phyloP scores from a whole-genome alignment of 805 yeast species.

The Blastobotrys mokoenaii region DNA sequence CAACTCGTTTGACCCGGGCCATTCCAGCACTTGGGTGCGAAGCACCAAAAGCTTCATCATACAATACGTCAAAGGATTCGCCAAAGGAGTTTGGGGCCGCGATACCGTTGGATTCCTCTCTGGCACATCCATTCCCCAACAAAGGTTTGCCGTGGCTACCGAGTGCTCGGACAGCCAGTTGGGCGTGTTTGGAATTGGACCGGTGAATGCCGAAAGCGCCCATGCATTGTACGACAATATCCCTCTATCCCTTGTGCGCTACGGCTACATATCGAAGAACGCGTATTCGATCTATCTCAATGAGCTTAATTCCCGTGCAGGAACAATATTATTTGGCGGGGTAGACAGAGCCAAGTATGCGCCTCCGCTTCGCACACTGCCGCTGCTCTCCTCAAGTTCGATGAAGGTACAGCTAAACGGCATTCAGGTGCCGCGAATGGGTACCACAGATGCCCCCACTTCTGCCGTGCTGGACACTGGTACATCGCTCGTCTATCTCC shows the following conservation, averaged over 20 bases:
- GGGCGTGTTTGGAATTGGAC: constrained; percentile 21
- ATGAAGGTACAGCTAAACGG: constrained; percentile 18
- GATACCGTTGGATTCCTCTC: constrained; percentile 25
- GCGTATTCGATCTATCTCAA: constrained; percentile 60
- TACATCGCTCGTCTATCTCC: constrained; percentile 44
- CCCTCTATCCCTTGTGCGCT: constrained; percentile 47
- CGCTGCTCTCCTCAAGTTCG: constrained; percentile 12
- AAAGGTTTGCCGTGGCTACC: constrained; percentile 61
- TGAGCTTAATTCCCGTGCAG: constrained; percentile 30
- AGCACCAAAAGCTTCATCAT: constrained; percentile 19
- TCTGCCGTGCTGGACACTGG: constrained; percentile 47
- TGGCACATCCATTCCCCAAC: constrained; percentile 48
- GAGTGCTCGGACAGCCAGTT: constrained; percentile 41
- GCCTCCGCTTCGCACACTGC: constrained; percentile 16
- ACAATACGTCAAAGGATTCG: constrained; percentile 38
- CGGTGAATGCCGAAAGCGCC: constrained; percentile 15
- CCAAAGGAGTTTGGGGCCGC: constrained; percentile 51
- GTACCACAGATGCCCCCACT: constrained; percentile 10
- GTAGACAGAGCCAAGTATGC: constrained; percentile 47
- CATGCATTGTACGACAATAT: constrained; percentile 44
- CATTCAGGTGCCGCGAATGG: constrained; percentile 11
- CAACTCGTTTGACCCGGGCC: constrained; percentile 11
- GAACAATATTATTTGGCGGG: constrained; percentile 65
- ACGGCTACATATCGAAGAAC: constrained; percentile 47
- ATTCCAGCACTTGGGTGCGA: constrained; percentile 12